phyloP scores from a whole-genome alignment of 2,329 filamentous ascomycete species.

The Gyromitra esculenta region DNA sequence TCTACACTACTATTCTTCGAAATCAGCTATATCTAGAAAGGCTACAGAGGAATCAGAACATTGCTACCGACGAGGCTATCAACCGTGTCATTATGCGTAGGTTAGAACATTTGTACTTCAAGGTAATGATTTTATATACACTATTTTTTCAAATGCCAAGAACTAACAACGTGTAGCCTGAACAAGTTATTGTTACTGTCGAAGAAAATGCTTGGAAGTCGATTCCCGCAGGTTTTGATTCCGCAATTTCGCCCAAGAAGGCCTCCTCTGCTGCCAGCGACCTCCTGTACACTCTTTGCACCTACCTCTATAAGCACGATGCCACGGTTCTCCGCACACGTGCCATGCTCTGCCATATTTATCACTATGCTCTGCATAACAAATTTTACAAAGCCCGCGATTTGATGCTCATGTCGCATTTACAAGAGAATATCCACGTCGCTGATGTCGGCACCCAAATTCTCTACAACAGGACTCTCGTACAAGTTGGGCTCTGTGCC shows the following conservation, averaged over 20 bases:
- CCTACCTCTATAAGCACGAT: constrained; percentile 92
- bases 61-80: constrained; percentile 79
- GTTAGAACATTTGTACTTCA: constrained; percentile 98
- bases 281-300: constrained; percentile 88
- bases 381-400: constrained; percentile 98
- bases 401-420: constrained; percentile 99
- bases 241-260: constrained; percentile 79
- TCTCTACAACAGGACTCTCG: constrained; percentile 96
- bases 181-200: constrained; percentile 89
- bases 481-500: constrained; percentile 96
- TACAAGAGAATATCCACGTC: constrained; percentile 95
- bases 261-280: constrained; percentile 74
- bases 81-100: constrained; percentile 95
- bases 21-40: constrained; percentile 87
- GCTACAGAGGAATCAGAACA: constrained; percentile 76
- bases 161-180: constrained; percentile 67
- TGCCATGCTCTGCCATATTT: constrained; percentile 98
- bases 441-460: constrained; percentile 98
- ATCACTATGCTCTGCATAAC: constrained; percentile 96
- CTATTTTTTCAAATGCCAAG: constrained; percentile 13
- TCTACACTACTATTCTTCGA: constrained; percentile 93
- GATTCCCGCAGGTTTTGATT: constrained; percentile 75
- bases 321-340: constrained; percentile 89
- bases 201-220: constrained; percentile 94
- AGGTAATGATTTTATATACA: constrained; percentile 65